phyloP scores from a whole-genome alignment of 257 asterid genomes.

The Cynanchum wilfordii region DNA sequence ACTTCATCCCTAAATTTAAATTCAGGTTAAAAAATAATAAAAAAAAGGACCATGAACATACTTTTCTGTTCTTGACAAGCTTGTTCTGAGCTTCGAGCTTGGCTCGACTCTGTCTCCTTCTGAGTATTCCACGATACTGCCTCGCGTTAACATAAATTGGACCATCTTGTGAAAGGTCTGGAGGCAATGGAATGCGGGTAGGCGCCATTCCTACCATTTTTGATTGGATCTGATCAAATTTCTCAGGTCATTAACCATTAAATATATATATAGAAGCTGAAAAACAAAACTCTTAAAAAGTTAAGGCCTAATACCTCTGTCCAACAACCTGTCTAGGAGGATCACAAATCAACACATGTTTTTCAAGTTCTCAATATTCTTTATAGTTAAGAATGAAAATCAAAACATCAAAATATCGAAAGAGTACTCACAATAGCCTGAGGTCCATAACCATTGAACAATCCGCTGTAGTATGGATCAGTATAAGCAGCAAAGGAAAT shows the following conservation, averaged over 20 bases:
- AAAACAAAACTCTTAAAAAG: neutral
- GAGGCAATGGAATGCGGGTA: conserved; percentile 76
- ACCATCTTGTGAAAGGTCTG: conserved; percentile 78
- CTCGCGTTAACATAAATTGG: conserved; percentile 92
- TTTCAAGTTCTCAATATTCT: neutral
- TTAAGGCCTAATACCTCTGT: neutral
- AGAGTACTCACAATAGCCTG: conserved; percentile 52
- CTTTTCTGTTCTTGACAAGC: conserved; percentile 74
- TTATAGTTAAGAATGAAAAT: neutral
- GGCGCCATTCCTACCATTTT: conserved; percentile 51
- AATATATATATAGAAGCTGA: neutral
- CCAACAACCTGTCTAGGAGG: neutral
- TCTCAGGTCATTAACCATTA: neutral
- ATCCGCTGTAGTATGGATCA: conserved; percentile 60
- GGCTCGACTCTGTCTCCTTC: conserved; percentile 89
- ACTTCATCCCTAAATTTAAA: neutral
- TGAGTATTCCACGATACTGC: conserved; percentile 81
- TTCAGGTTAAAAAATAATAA: neutral
- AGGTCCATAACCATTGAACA: conserved; percentile 66
- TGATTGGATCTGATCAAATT: conserved; percentile 46
- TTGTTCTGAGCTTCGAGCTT: conserved; percentile 94
- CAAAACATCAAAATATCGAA: conserved; percentile 1
- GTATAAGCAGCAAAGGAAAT: conserved; percentile 48
- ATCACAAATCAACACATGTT: neutral
- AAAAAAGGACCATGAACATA: conserved; percentile 26